phyloP scores from a whole-genome alignment of 1,139 yeast species.

The Yamadazyma taylorii region DNA sequence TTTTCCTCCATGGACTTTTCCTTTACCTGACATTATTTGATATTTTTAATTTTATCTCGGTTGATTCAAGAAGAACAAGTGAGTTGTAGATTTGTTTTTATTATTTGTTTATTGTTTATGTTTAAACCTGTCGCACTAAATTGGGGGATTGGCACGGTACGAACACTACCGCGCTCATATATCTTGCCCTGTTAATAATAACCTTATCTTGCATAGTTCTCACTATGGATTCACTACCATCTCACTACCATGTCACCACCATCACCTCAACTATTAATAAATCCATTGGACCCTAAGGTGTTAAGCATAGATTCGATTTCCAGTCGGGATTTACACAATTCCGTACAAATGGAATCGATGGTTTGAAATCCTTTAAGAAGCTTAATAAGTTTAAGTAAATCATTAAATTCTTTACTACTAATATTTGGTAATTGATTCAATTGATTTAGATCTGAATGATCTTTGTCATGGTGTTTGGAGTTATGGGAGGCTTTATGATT shows the following conservation, averaged over 20 bases:
- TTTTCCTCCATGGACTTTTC: constrained; percentile 96
- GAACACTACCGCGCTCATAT: too few relatives aligned
- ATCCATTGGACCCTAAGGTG: constrained; percentile 42
- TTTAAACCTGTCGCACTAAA: not conserved
- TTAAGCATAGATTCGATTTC: constrained; percentile 55
- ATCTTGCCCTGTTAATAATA: too few relatives aligned
- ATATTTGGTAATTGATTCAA: constrained; percentile 15
- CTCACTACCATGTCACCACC: too few relatives aligned
- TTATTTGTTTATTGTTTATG: constrained; percentile 6
- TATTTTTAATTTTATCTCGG: constrained; percentile 1
- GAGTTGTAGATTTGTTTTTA: constrained; percentile 5
- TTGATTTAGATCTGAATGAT: constrained; percentile 15
- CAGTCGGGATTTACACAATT: constrained; percentile 53
- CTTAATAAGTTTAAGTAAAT: constrained; percentile 35
- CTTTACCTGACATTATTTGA: constrained; percentile 67
- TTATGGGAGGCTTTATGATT: not conserved
- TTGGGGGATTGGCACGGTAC: too few relatives aligned
- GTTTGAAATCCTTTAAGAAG: constrained; percentile 59
- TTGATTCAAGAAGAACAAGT: constrained; percentile 4
- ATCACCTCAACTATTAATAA: constrained; percentile 36
- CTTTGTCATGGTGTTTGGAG: constrained; percentile 16
- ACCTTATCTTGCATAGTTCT: too few relatives aligned
- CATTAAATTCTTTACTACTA: constrained; percentile 27
- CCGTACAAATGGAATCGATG: constrained; percentile 74
- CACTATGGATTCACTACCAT: too few relatives aligned